Percentiles rank a stretch among this genome's conserved stretches.
phyloP scores from a whole-genome alignment of 2,329 filamentous ascomycete genomes.

The Talaromyces atroroseus region DNA sequence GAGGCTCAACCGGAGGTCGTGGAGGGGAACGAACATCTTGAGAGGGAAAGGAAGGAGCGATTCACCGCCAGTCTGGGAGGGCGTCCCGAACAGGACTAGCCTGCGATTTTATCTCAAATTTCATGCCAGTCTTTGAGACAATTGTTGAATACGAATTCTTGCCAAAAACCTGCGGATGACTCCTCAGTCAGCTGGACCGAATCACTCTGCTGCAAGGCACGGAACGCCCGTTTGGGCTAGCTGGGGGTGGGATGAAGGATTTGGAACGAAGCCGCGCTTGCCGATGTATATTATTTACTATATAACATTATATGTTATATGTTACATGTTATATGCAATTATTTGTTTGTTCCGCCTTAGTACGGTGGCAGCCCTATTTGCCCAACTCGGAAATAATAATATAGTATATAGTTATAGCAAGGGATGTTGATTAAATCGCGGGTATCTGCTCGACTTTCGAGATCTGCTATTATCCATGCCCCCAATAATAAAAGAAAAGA shows the following conservation, averaged over 20 bases:
- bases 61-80: neutral
- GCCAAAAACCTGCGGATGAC: too few relatives aligned
- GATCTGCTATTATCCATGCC: neutral
- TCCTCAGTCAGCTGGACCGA: neutral
- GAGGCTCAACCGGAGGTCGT: too few relatives aligned
- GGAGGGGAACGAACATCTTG: too few relatives aligned
- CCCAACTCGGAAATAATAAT: too few relatives aligned
- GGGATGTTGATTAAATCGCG: neutral
- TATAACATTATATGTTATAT: neutral
- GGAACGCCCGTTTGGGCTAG: neutral
- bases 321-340: neutral
- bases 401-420: too few relatives aligned
- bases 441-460: slow-evolving; percentile 3
- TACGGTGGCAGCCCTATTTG: neutral
- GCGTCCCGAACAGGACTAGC: too few relatives aligned
- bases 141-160: too few relatives aligned
- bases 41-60: neutral
- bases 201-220: neutral
- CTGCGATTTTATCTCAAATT: too few relatives aligned
- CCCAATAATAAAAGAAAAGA: slow-evolving; percentile 11
- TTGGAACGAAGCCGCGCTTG: neutral
- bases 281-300: neutral
- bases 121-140: too few relatives aligned
- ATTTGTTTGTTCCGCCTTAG: neutral
- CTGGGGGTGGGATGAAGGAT: neutral